Base-by-base conservation (phyloP, 768 basidiomycete genomes). In the Amanita rimosa region DNA sequence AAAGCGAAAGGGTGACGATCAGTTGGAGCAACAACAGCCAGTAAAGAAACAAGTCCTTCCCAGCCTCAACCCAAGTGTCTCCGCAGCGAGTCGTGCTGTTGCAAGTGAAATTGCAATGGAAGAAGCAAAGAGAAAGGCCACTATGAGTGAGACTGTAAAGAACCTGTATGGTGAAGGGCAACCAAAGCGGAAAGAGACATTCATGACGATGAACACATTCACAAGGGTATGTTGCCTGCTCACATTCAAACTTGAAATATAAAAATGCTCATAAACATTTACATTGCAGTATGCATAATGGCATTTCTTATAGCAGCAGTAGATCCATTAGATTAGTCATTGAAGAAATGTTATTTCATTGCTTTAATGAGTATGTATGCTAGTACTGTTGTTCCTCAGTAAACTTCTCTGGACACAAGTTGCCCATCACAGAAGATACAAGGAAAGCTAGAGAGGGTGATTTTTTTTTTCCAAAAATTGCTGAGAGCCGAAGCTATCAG, bases 181-280 rank as follows among this genome's bases (percentile, higher is more conserved):
- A 42, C 35, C 53, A 13, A 65, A 73, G 44, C 68, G 69, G 60
- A 89, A 91, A 60, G 85, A 86, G 66, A 92, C 88, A 5, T 94
- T 92, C 57, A 90, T 90, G 76, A 94, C 91, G 1, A 86, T 83
- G 76, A 81, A 83, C 14, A 95, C 92, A 10, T 96, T 94, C 56
- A 94, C 86, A 7, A 77, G 92, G 67, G 91, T 92, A 60, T 64
- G 22, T 5, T 24, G 22, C 5, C 22, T 24, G 22, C 5, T n/a
- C n/a, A n/a, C n/a, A 5, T 24, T 24, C 22, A 24, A 24, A 24
- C 5, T 24, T 24, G 22, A 24, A 24, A 3, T 24, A 24, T n/a
- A n/a, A n/a, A 24, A 3, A 24, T 24, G 22, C 22, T 24, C 22
- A 24, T n/a, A n/a, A n/a, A n/a, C n/a, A n/a, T 24, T 24, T 24